Base-by-base conservation (phyloP, 2,329 filamentous ascomycete genomes). In the Xylariaceae sp. region DNA sequence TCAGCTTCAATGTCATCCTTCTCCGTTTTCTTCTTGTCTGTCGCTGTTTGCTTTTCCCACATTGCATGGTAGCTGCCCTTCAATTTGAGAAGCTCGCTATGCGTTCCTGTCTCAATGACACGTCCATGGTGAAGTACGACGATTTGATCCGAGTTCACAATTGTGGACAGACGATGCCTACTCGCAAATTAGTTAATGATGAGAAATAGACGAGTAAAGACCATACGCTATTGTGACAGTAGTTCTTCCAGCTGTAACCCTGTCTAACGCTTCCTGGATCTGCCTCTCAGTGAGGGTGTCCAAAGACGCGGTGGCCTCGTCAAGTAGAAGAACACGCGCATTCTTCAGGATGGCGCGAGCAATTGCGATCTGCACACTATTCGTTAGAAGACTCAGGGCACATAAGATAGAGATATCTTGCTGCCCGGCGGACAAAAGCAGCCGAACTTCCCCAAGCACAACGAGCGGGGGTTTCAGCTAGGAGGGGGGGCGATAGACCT, bases 221-320 rank as follows among this genome's bases (percentile, higher is more conserved):
- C 63, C 68, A 60, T 66, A 71, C 60, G 76, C 76, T 12, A 80
- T 76, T 1, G 75, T 76, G 47, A 80, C 75, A 0, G 76, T 80
- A 0, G 76, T 80, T 35, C 76, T 69, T 2, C 75, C 75, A 5
- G 67, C 64, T 14, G 71, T 75, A 6, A 78, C 68, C 22, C 67
- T 69, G 53, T 72, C 69, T 19, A 79, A 73, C 6, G 76, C 76
- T 44, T 75, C 71, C 59, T 83, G 80, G 35, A 83, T 83, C 47
- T 76, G 72, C 32, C 75, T 72, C 59, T 83, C 80, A 1, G 79
- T 83, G 22, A 80, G 75, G 0, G 81, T 80, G 46, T 87, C 80
- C 18, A 89, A 76, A 2, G 85, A 84, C 1, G 83, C 85, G 3
- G 87, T 88, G 0, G 86, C 82, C 64, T 89, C 86, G 57, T 89